Percentiles rank a stretch among this genome's conserved stretches.
phyloP scores from a whole-genome alignment of 768 basidiomycete genomes.

The Chalciporus sphaerocephalus region DNA sequence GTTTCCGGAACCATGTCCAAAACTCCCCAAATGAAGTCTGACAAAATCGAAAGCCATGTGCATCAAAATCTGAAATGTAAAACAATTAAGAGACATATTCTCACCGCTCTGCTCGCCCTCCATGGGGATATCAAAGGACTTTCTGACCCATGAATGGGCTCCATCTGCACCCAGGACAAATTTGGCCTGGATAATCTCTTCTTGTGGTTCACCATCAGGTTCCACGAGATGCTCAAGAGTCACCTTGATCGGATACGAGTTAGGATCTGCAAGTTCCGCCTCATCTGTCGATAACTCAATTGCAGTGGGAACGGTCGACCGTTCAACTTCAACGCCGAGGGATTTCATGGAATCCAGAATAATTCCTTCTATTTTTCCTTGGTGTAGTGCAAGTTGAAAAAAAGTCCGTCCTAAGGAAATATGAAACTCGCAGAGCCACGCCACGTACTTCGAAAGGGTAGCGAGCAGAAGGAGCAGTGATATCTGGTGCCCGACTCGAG shows the following conservation, averaged over 20 bases:
- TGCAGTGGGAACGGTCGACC: slow-evolving; percentile 27
- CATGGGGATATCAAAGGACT: slow-evolving; percentile 59
- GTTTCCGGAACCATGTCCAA: slow-evolving; percentile 45
- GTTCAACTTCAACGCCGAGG: slow-evolving; percentile 30
- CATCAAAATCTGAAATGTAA: neutral
- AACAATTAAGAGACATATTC: neutral
- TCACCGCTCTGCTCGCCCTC: slow-evolving; percentile 64
- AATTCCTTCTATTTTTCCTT: slow-evolving; percentile 33
- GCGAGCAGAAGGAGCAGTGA: slow-evolving; percentile 56
- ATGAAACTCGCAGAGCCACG: neutral
- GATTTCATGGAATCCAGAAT: slow-evolving; percentile 33
- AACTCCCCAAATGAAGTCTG: slow-evolving; percentile 43
- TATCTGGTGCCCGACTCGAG: slow-evolving; percentile 56
- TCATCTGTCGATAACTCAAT: slow-evolving; percentile 29
- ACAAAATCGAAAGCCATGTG: slow-evolving; percentile 14
- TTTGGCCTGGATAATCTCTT: slow-evolving; percentile 63
- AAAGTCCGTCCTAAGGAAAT: neutral
- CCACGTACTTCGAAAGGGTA: slow-evolving; percentile 63
- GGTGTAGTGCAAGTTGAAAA: slow-evolving; percentile 31
- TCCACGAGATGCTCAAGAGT: slow-evolving; percentile 17
- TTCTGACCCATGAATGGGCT: slow-evolving; percentile 65
- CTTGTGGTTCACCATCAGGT: slow-evolving; percentile 32
- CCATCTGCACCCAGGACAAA: slow-evolving; percentile 78
- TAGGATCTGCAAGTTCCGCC: slow-evolving; percentile 17
- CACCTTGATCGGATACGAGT: slow-evolving; percentile 24